Conservation (phyloP, 257 asterid genomes). For the Echium plantagineum region DNA sequence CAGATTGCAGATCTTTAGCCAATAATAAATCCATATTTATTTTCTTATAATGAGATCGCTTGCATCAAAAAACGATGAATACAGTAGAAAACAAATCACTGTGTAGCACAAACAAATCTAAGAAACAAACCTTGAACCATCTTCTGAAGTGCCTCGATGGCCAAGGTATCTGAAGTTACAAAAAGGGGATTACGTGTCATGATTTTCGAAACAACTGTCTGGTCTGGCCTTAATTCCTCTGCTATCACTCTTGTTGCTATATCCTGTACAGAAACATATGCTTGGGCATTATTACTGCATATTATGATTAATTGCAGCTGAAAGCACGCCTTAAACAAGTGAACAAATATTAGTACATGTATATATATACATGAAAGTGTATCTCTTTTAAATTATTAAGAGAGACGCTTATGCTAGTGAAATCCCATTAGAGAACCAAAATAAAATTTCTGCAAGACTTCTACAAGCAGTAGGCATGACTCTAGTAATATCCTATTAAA, state of each 20-base stretch:
- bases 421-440: not conserved
- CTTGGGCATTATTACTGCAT: constrained; percentile 9
- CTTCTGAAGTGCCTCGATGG: constrained; percentile 95
- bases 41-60: too few species aligned
- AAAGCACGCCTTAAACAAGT: not conserved
- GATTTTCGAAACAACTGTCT: constrained; percentile 71
- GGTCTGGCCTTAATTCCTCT: constrained; percentile 86
- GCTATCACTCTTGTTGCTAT: constrained; percentile 93
- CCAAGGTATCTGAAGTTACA: constrained; percentile 77
- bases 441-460: not conserved
- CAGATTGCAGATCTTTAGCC: too few species aligned
- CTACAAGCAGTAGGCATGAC: not conserved
- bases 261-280: constrained; percentile 37
- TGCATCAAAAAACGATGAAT: too few species aligned
- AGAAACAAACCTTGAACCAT: constrained; percentile 81
- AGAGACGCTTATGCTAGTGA: not conserved
- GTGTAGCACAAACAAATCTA: not conserved
- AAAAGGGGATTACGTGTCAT: constrained; percentile 94
- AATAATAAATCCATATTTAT: too few species aligned
- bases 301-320: not conserved
- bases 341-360: too few species aligned
- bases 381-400: not conserved
- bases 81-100: not conserved
- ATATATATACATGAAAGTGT: not conserved
- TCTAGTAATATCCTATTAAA: not conserved